Base-by-base conservation (phyloP, 2,329 filamentous ascomycete species). In the Fusarium pseudograminearum region DNA sequence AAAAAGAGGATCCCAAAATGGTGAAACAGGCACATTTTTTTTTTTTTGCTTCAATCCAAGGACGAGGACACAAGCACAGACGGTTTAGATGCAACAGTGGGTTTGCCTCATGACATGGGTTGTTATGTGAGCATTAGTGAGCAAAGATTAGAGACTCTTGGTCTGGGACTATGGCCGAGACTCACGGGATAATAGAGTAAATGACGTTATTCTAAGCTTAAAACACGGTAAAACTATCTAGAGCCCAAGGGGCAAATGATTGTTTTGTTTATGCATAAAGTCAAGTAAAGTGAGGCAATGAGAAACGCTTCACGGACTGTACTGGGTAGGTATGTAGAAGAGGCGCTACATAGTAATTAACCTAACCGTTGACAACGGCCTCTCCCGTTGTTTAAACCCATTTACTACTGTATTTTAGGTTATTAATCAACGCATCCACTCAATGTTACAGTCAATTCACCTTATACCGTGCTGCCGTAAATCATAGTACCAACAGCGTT, bases 71-170 rank as follows among this genome's bases (percentile, higher is more conserved):
- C 28, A 34, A 48, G 34, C 34, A 51, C 44, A 15, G 38, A 48
- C 53, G 44, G 30, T 51, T 45, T 62, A 50, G 57, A 44, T 30
- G 34, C 36, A 41, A 64, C 71, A 55, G 67, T 45, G 51, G 38
- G 53, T 58, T 63, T 63, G 63, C 55, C 62, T 66, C 59, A 63
- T 44, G 16, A 34, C 38, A 56, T 54, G 54, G 55, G 51, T 36
- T 40, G 28, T 74, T 72, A 73, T 71, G 67, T 69, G 70, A 73
- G 70, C 72, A 70, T 74, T 55, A 59, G 52, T 61, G 62, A 72
- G 72, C 40, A 22, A 53, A 47, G 26, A 48, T 28, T 30, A 16
- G 14, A 24, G 20, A 24, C 18, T 30, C 41, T 53, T 8, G 40
- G 15, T 53, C 24, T 45, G 47, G 18, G 47, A 28, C 16, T 10